These are phyloP conservation scores for Geranomyces variabilis DNA, from an alignment of 192 early-diverging fungal genomes.

Conservation along the genomic window DNA sequence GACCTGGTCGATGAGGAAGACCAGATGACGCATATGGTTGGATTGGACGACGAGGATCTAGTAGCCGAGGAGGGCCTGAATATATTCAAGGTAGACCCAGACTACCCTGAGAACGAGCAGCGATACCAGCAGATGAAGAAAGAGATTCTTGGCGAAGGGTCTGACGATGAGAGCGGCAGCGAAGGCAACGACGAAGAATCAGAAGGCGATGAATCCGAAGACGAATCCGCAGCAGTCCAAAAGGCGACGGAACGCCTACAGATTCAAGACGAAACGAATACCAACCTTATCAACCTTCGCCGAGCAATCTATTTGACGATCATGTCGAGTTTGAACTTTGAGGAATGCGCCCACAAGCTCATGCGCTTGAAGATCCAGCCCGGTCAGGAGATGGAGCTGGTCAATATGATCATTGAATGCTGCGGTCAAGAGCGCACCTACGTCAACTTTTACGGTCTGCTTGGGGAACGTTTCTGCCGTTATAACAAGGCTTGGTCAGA, in stretches of 20 bases:
- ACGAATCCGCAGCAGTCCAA: conserved; percentile 53
- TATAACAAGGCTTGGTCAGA: conserved; percentile 77
- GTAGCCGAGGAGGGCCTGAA: conserved; percentile 79
- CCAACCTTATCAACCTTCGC: conserved; percentile 83
- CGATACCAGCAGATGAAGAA: conserved; percentile 79
- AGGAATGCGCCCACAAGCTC: conserved; percentile 95
- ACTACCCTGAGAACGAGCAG: conserved; percentile 80
- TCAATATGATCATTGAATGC: conserved; percentile 97
- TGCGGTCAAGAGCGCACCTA: conserved; percentile 95
- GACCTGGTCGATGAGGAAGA: conserved; percentile 96
- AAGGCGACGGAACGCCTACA: conserved; percentile 50
- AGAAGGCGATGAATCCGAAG: conserved; percentile 58
- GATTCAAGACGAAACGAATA: conserved; percentile 89
- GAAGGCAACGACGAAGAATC: conserved; percentile 56
- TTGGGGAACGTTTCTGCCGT: conserved; percentile 92
- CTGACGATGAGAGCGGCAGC: conserved; percentile 38
- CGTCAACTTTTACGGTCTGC: conserved; percentile 88
- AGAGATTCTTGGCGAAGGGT: conserved; percentile 84
- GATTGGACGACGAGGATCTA: conserved; percentile 83
- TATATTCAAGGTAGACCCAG: conserved; percentile 80
- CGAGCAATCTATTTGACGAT: conserved; percentile 95
- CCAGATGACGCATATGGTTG: conserved; percentile 87
- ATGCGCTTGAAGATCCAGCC: conserved; percentile 81
- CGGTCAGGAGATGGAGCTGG: conserved; percentile 88
- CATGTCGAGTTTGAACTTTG: conserved; percentile 93